A percentile compares a stretch with the other conserved stretches of the same genome.
These are phyloP conservation scores for Wickerhamiella azymoides DNA, from an alignment of 805 yeast genomes.

Conservation along the genomic window DNA sequence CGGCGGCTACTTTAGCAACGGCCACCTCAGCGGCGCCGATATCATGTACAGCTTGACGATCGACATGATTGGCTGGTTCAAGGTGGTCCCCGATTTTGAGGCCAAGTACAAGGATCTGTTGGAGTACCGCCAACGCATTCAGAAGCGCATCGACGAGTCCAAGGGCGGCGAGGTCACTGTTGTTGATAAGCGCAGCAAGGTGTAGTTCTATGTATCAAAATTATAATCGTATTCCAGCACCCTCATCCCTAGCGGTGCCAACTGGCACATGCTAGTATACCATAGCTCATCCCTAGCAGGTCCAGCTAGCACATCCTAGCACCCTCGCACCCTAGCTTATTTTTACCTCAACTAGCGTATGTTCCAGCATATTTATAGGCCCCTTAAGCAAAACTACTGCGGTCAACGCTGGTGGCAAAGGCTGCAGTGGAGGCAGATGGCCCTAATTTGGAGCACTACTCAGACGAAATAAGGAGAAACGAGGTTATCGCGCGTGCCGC, in stretches of 20 bases:
- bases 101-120: constrained; percentile 13
- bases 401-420: constrained; percentile 83
- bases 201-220: background rate
- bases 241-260: too few relatives aligned
- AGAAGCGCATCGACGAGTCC: constrained; percentile 2
- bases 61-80: background rate
- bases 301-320: too few relatives aligned
- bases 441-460: too few relatives aligned
- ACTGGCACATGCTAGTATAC: too few relatives aligned
- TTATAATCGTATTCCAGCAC: too few relatives aligned
- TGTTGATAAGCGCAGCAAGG: background rate
- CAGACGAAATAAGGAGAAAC: too few relatives aligned
- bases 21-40: constrained; percentile 45
- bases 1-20: constrained; percentile 44
- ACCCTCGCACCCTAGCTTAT: too few relatives aligned
- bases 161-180: background rate
- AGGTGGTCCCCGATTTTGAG: constrained; percentile 2
- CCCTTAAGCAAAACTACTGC: constrained; percentile 71
- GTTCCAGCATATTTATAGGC: too few relatives aligned
- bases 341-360: too few relatives aligned
- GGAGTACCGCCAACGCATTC: constrained; percentile 13
- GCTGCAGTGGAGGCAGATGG: too few relatives aligned
- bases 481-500: too few relatives aligned
- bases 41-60: constrained; percentile 25
- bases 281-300: too few relatives aligned